Evolutionary conservation across 1,284 basidiomycete species (phyloP).

Genomic region (Cryptococcus sp.): DNA sequence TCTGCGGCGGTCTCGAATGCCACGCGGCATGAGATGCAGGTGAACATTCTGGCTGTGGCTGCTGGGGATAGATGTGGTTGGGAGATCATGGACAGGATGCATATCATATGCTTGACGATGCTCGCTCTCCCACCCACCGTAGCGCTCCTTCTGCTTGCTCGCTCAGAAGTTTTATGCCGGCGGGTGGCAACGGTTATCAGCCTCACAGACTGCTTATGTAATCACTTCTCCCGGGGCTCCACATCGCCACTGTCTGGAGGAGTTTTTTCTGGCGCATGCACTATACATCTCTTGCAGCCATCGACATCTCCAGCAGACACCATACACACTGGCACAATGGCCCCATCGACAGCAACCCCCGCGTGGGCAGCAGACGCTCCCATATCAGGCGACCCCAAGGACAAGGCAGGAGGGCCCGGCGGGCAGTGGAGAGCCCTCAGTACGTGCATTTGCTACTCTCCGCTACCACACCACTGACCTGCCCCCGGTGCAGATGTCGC

Average conservation of each 20-base stretch:
- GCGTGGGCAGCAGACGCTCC: slow-evolving; percentile 5
- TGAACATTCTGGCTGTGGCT: slow-evolving; percentile 56
- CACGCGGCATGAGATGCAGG: slow-evolving; percentile 89
- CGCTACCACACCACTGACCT: neutral
- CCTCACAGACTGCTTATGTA: neutral
- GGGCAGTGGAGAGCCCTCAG: slow-evolving; percentile 37
- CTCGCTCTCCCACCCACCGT: neutral
- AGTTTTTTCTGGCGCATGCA: neutral
- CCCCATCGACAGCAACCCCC: neutral
- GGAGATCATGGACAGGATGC: no score
- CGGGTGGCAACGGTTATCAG: neutral
- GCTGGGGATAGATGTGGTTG: neutral
- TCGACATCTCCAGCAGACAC: neutral
- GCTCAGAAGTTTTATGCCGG: neutral
- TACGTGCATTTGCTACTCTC: slow-evolving; percentile 12
- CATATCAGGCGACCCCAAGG: neutral
- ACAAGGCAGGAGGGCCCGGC: slow-evolving; percentile 11
- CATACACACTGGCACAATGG: neutral
- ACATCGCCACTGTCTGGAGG: neutral
- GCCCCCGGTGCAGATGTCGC: slow-evolving; percentile 17
- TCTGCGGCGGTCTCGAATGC: slow-evolving; percentile 81
- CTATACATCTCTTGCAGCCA: neutral
- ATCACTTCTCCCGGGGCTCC: no score
- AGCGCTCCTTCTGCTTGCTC: neutral
- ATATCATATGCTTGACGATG: no score